Evolutionary conservation across 1,139 yeast genomes (phyloP).

Genomic region (Tardiomyces depauwii): DNA sequence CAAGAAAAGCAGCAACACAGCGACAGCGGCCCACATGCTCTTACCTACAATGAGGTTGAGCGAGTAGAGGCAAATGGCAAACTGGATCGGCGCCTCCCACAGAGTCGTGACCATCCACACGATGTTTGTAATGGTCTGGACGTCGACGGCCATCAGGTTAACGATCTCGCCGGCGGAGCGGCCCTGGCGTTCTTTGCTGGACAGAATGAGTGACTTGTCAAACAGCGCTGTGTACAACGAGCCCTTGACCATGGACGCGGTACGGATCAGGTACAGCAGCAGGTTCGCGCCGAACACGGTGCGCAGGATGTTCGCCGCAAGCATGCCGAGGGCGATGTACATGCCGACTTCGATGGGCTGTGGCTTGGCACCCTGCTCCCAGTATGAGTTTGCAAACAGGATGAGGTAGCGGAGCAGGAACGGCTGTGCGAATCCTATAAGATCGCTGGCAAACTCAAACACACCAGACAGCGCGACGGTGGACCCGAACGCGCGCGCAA

Average conservation of each 20-base stretch:
- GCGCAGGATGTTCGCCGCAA: conserved; percentile 64
- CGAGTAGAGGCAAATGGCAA: conserved; percentile 64
- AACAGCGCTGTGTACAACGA: conserved; percentile 61
- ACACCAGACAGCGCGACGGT: neutral
- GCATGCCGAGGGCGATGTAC: conserved; percentile 73
- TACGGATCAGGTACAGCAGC: conserved; percentile 36
- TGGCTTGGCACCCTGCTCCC: conserved; percentile 16
- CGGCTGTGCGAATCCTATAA: conserved; percentile 68
- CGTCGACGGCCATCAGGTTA: conserved; percentile 75
- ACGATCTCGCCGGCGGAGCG: conserved; percentile 72
- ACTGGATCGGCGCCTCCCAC: conserved; percentile 97
- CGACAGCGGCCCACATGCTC: conserved; percentile 47
- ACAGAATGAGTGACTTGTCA: conserved; percentile 62
- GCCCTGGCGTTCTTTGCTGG: conserved; percentile 66
- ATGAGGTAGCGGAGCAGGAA: conserved; percentile 65
- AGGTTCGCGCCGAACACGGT: conserved; percentile 72
- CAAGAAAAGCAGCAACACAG: conserved; percentile 35
- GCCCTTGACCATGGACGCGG: conserved; percentile 13
- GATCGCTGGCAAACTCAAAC: conserved; percentile 2
- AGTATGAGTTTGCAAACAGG: conserved; percentile 59
- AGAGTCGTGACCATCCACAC: neutral
- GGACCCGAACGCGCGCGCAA: neutral
- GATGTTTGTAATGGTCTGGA: conserved; percentile 49
- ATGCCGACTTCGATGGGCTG: conserved; percentile 61
- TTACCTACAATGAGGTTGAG: conserved; percentile 49